These are phyloP conservation scores for Holtermannia corniformis DNA, from an alignment of 768 basidiomycete species.

Conservation along the genomic window DNA sequence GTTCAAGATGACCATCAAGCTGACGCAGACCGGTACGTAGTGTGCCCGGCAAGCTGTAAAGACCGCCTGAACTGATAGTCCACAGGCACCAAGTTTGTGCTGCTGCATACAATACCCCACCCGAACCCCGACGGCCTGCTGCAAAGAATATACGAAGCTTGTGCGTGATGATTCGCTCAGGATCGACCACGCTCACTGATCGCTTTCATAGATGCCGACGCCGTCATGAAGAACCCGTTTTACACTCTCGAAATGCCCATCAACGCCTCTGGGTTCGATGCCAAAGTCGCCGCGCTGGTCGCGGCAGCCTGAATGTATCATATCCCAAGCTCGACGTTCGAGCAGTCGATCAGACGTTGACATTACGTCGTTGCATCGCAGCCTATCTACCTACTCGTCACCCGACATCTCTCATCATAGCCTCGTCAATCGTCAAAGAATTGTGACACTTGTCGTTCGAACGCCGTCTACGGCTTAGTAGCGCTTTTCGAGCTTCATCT, in stretches of 20 bases:
- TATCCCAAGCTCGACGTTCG: too few species aligned
- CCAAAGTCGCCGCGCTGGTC: conserved; percentile 37
- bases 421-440: too few species aligned
- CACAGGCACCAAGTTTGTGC: conserved; percentile 88
- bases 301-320: not conserved
- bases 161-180: conserved; percentile 17
- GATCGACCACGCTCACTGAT: not conserved
- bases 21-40: conserved; percentile 75
- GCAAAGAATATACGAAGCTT: conserved; percentile 82
- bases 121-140: conserved; percentile 60
- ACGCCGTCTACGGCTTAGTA: too few species aligned
- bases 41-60: not conserved
- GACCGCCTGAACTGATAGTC: not conserved
- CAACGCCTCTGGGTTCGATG: conserved; percentile 78
- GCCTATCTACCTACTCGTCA: too few species aligned
- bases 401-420: too few species aligned
- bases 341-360: too few species aligned
- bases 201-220: conserved; percentile 56
- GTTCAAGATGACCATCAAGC: conserved; percentile 84
- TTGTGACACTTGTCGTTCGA: too few species aligned
- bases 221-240: conserved; percentile 98
- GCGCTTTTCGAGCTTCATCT: too few species aligned
- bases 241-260: conserved; percentile 99
- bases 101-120: conserved; percentile 66
- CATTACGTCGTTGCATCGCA: too few species aligned